Conservation (phyloP, 2,329 filamentous ascomycete species). For the Teratosphaeria nubilosa region DNA sequence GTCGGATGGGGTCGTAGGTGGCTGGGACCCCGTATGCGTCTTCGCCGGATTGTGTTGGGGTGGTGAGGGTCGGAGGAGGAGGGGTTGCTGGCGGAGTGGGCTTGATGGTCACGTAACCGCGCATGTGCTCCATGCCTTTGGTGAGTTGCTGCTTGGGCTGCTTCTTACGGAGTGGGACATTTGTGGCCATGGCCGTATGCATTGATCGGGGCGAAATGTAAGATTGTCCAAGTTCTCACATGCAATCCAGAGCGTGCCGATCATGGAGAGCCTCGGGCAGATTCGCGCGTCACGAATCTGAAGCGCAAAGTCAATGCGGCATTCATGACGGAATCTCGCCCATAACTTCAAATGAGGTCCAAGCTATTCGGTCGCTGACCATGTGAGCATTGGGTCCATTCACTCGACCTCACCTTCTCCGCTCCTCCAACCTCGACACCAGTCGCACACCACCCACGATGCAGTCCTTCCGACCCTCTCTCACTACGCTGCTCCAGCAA, state of each 20-base stretch:
- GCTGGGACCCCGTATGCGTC: constrained; percentile 43
- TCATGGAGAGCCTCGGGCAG: neutral
- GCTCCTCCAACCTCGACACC: neutral
- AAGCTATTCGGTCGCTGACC: neutral
- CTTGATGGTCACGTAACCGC: constrained; percentile 36
- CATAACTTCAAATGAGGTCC: neutral
- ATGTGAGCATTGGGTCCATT: neutral
- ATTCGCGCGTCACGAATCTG: neutral
- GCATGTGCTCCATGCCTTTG: constrained; percentile 44
- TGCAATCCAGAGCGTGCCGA: neutral
- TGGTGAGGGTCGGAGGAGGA: neutral
- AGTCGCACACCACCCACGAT: constrained; percentile 9
- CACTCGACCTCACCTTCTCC: neutral
- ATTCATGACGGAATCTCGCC: neutral
- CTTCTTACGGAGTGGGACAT: constrained; percentile 8
- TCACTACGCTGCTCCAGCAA: constrained; percentile 11
- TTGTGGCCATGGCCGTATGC: neutral
- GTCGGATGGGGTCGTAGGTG: constrained; percentile 34
- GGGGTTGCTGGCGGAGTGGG: constrained; percentile 19
- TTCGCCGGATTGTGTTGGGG: constrained; percentile 15
- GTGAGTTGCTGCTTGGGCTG: constrained; percentile 35
- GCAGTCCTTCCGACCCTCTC: constrained; percentile 18
- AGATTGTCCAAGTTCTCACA: neutral
- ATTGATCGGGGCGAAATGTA: neutral
- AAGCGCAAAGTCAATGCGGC: neutral